Base-by-base conservation (phyloP, 768 basidiomycete species). In the Gymnopilus dilepis region DNA sequence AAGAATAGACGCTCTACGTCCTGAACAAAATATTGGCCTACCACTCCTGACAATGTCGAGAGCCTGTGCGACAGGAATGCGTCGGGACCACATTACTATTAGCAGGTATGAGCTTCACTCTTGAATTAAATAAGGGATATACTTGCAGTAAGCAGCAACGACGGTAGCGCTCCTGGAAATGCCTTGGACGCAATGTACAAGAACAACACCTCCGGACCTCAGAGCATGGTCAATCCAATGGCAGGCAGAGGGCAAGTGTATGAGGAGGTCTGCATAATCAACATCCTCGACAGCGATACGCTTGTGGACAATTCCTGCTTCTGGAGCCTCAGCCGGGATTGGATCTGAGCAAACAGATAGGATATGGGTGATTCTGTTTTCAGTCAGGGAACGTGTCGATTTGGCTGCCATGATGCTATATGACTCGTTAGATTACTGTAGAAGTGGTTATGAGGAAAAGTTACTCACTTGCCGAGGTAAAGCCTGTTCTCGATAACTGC, bases 361-460 rank as follows among this genome's bases (percentile, higher is more conserved):
- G 53, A 93, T 86, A 74, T 94, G 92, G 5, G 90, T 91, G 62
- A 94, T 89, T 61, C 85, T 84, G 66, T 87, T 86, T 73, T 92
- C 90, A 52, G 85, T 81, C 73, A 92, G 79, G 57, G 87, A 84
- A 70, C 89, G 84, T 24, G 89, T 83, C 34, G 90, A 90, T 65
- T 82, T 82, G 30, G 91, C 90, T 53, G 90, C 88, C 67, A 82
- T 78, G 67, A 91, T 80, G 70, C 91, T 92, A 69, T 33, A 69
- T 58, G 47, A 51, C 59, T 63, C 42, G 62, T 62, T 52, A 64
- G 60, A 56, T 61, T 62, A 60, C 24, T 45, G 31, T 59, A 40
- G 62, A 63, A 60, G 60, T 64, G 67, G 59, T 50, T 55, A 58
- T 47, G 41, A 19, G 57, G 54, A 64, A 62, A 66, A 66, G 69